A percentile compares a stretch with the other conserved stretches of the same genome.
These are phyloP conservation scores for Podila epigama DNA, from an alignment of 192 early-diverging fungal species.

Conservation along the genomic window DNA sequence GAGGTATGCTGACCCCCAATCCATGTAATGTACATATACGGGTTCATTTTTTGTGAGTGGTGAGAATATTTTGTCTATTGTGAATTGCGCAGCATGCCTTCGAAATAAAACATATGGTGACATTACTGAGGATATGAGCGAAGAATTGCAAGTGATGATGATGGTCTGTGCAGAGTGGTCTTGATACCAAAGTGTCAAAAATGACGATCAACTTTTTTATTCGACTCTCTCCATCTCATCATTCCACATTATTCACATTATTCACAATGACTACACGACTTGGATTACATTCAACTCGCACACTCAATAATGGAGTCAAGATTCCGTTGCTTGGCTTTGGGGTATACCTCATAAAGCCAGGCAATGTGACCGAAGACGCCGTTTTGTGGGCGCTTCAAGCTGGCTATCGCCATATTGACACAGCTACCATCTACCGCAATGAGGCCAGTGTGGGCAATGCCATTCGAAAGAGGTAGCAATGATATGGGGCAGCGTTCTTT, in stretches of 20 bases:
- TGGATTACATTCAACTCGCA: conserved; percentile 28
- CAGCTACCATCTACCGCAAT: conserved; percentile 53
- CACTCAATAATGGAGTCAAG: conserved; percentile 22
- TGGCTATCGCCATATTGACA: conserved; percentile 66
- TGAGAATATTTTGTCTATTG: not conserved
- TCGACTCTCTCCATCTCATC: not conserved
- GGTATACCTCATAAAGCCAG: conserved; percentile 49
- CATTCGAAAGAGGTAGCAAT: conserved; percentile 51
- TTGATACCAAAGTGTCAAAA: not conserved
- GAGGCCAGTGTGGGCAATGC: conserved; percentile 56
- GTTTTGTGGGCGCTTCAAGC: conserved; percentile 55
- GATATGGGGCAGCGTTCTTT: not conserved
- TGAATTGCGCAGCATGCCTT: not conserved
- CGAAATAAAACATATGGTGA: too few relatives aligned
- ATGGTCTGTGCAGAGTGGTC: too few relatives aligned
- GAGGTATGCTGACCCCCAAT: not conserved
- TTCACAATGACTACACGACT: conserved; percentile 16
- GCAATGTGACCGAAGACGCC: conserved; percentile 46
- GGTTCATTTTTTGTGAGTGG: not conserved
- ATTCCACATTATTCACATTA: not conserved
- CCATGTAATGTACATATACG: not conserved
- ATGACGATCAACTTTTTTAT: not conserved
- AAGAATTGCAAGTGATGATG: too few relatives aligned
- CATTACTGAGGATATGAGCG: too few relatives aligned
- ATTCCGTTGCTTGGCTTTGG: conserved; percentile 51